Evolutionary conservation across 2,329 filamentous ascomycete species (phyloP), one percentile per base, ranked within the genome.

Genomic region (Dactylonectria estremocensis): DNA sequence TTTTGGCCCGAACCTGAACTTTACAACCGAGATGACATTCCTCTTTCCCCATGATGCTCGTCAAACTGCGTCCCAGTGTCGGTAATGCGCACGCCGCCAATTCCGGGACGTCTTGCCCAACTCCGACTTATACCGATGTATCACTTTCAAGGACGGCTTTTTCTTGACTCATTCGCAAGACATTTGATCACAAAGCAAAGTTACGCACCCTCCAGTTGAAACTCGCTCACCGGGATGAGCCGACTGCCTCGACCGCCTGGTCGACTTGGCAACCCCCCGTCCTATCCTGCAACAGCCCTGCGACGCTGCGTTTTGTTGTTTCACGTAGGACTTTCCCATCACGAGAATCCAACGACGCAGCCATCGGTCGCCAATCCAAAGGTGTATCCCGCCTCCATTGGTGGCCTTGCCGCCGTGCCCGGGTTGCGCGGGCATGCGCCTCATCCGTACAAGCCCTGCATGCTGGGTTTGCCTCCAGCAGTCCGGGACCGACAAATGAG

Each of bases 371-470:
- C 20, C 4, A 33, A 24, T 14, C 28, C 50, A 49, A 24, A 50
- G 20, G 20, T 37, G 9, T 9, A 20, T 37, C 8, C 5, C 20
- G 20, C 22, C 14, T 40, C n/a, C 16, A 61, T 65, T 65, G 62
- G 56, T 22, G 13, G 55, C 40, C 35, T 57, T 18, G 45, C 13
- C 52, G 52, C 61, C 20, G 13, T 31, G 28, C 24, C 33, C 37
- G 24, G 37, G 43, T 16, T 43, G 40, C 40, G 5, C 40, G 50
- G 40, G 20, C 33, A 48, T 64, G 24, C 33, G 33, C 54, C 48
- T 22, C 61, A 60, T 63, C 43, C 40, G 14, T 48, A 45, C 46
- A 31, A 52, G 62, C 58, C 66, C 61, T 69, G 68, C 61, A 61
- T 37, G 33, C 61, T 66, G 61, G 55, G 24, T 28, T 60, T 67